Evolutionary conservation across 139 green algal species (phyloP).

Genomic region (Asterochloris erici): DNA sequence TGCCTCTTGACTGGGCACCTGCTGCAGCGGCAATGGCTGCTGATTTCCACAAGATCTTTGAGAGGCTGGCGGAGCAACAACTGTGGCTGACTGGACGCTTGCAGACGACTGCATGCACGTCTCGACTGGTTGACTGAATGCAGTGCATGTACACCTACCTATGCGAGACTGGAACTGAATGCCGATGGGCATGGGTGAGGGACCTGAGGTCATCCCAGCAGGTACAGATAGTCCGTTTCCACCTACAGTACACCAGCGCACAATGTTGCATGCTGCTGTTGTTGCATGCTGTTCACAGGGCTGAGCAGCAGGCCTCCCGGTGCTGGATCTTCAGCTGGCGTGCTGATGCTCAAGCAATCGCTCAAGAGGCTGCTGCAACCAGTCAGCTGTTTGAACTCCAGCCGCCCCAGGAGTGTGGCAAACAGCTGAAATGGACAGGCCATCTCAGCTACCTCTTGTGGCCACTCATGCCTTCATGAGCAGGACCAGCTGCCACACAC

Average conservation of each 20-base stretch:
- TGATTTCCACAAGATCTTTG: not conserved
- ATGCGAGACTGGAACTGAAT: no score
- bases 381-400: not conserved
- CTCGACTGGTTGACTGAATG: not conserved
- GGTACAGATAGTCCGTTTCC: no score
- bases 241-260: no score
- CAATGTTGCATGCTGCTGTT: no score
- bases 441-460: not conserved
- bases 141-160: no score
- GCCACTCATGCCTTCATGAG: not conserved
- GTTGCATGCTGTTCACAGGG: no score
- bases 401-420: not conserved
- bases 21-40: not conserved
- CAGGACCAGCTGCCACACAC: not conserved
- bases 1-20: not conserved
- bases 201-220: no score
- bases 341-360: no score
- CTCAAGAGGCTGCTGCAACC: no score
- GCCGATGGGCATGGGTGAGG: no score
- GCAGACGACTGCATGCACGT: not conserved
- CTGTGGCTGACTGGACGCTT: not conserved
- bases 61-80: not conserved
- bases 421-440: not conserved
- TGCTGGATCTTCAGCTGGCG: no score
- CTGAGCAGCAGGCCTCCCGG: no score